phyloP scores from a whole-genome alignment of 192 early-diverging fungal genomes.

The Blastocladiella britannica region DNA sequence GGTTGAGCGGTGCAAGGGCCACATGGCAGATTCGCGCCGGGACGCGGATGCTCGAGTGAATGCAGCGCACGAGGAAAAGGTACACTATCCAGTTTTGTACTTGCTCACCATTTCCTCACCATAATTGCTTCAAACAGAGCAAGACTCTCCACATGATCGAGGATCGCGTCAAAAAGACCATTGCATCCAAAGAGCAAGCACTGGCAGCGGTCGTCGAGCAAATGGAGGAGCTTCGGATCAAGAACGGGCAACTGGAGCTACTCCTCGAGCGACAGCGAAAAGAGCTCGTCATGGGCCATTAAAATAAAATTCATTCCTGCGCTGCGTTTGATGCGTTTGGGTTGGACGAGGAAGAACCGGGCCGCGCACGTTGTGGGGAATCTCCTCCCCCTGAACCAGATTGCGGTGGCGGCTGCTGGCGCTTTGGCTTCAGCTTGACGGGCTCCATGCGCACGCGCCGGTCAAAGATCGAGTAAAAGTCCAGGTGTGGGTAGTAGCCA shows the following conservation, averaged over 20 bases:
- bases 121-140: constrained; percentile 13
- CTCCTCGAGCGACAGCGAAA: constrained; percentile 28
- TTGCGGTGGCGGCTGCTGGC: not conserved
- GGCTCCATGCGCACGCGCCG: not conserved
- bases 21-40: constrained; percentile 7
- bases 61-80: constrained; percentile 21
- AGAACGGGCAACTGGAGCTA: constrained; percentile 17
- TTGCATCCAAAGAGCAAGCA: constrained; percentile 19
- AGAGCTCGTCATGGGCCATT: constrained; percentile 11
- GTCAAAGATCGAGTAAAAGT: not conserved
- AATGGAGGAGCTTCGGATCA: constrained; percentile 15
- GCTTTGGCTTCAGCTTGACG: not conserved
- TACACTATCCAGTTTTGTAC: constrained; percentile 6
- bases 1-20: constrained; percentile 5
- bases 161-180: constrained; percentile 15
- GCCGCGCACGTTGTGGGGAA: not conserved
- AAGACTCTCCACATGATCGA: constrained; percentile 18
- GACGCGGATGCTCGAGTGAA: constrained; percentile 10
- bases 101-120: not conserved
- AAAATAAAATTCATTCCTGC: not conserved
- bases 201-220: constrained; percentile 15
- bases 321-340: not conserved
- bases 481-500: not conserved
- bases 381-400: not conserved
- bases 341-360: not conserved